Base-by-base conservation (phyloP, 2,329 filamentous ascomycete species). In the Grosmannia serpens region DNA sequence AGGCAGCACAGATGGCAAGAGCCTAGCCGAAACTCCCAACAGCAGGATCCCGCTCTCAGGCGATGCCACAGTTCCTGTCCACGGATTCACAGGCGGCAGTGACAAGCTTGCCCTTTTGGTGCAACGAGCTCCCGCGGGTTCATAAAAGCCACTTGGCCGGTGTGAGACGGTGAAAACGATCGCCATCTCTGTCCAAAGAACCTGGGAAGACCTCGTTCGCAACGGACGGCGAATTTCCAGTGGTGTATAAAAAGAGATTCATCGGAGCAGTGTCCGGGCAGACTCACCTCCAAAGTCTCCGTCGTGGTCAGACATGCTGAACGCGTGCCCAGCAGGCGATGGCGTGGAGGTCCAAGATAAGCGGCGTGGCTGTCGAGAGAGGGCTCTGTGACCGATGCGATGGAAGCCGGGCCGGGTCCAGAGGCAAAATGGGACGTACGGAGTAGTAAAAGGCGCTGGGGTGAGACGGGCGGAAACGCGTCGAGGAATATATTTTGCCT, bases 281-380 rank as follows among this genome's bases (percentile, higher is more conserved):
- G 8, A 74, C 81, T 72, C 68, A 84, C 83, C 79, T 71, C 77
- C 79, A 73, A 85, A 83, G 35, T 63, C 61, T 51, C 58, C 60
- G 69, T 86, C 83, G 70, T 84, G 80, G 66, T 86, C 83, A 59
- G 83, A 86, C 83, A 86, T 86, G 62, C 52, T 73, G 56, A 24
- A 17, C 44, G 44, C 15, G 22, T 24, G 6, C 20, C 22, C 29
- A 31, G 24, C 9, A 22, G 35, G 38, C n/a, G 20, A 35, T 33
- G 26, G 13, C 8, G 53, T 24, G 35, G 33, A 27, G 53, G 53
- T 17, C 17, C 5, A 33, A 31, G 15, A 31, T n/a, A 29, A 50
- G 27, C 24, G 47, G 26, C 6, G 41, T 44, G 41, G 3, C 2
- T 7, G 38, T 17, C 3, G 20, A 41, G 38, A 15, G 13, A 15